Evolutionary conservation across 345 rosid genomes (phyloP), one percentile per base, ranked within the genome.

Genomic region (Corymbia maculata): DNA sequence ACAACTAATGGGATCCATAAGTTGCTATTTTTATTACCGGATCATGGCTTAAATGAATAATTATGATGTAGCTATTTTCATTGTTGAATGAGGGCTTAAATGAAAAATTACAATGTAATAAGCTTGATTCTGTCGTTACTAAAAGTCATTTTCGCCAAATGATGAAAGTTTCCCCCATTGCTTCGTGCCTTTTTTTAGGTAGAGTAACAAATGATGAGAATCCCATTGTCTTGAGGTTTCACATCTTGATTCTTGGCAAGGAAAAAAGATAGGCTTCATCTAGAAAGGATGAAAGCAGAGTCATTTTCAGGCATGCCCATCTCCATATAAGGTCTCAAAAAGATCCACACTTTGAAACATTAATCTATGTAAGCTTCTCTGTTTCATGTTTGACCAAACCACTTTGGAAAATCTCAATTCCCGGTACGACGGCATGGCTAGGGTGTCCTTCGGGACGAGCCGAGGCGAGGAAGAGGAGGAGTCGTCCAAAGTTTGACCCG

Each of bases 11-110:
- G 2, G 26, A 3, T 59, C 28, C 11, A 7, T 3, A 26, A 13
- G 36, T 14, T 3, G 22, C 6, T 17, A 3, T 32, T 68, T 68
- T 0, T 45, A 68, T 22, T 3, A 2, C 15, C 1, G 12, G 1
- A 64, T 68, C 17, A 5, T 22, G 45, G 44, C 8, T 68, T 6
- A 32, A 68, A 68, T 16, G 45, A 32, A 19, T 32, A 12, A 16
- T 13, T 2, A 3, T 6, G 11, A 2, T 30, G 11, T 17, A 66
- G 30, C 42, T 36, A 36, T 32, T 68, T 68, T 0, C 79, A 68
- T 22, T 3, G 2, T 32, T 1, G 22, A 0, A 64, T 68, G 9
- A 5, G 45, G 22, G 44, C 8, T 68, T 12, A 32, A 68, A 68
- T 16, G 45, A 68, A 19, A 68, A 12, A 16, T 22, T 2, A 3